Conservation (phyloP, 345 rosid species). For the Clarkia xantiana region DNA sequence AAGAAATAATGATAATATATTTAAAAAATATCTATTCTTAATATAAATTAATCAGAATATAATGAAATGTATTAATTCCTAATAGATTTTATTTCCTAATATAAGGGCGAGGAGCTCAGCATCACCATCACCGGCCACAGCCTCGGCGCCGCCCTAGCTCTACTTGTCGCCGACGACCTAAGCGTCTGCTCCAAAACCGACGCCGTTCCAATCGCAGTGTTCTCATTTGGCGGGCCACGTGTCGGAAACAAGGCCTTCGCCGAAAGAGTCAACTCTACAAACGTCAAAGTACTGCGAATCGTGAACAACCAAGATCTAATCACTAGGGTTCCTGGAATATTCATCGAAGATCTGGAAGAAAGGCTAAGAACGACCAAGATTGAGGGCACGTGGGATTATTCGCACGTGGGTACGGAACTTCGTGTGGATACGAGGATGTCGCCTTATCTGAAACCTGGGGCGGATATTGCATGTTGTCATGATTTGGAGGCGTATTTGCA, state of each 20-base stretch:
- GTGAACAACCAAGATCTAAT: constrained; percentile 75
- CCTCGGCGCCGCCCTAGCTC: constrained; percentile 79
- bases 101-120: constrained; percentile 63
- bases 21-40: too few relatives aligned
- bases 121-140: constrained; percentile 84
- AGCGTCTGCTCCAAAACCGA: constrained; percentile 21
- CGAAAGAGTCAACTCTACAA: constrained; percentile 20
- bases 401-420: constrained; percentile 51
- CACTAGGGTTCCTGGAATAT: constrained; percentile 64
- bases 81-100: too few relatives aligned
- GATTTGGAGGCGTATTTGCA: constrained; percentile 72
- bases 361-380: constrained; percentile 16
- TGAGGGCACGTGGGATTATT: constrained; percentile 16
- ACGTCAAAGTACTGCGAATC: constrained; percentile 56
- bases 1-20: too few relatives aligned
- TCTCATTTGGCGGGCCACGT: constrained; percentile 85
- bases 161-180: constrained; percentile 58
- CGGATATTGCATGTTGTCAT: constrained; percentile 73
- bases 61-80: too few relatives aligned
- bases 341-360: constrained; percentile 19
- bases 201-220: constrained; percentile 50
- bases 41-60: too few relatives aligned
- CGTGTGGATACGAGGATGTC: constrained; percentile 57
- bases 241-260: constrained; percentile 61
- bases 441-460: constrained; percentile 45